phyloP scores from a whole-genome alignment of 805 yeast genomes.

The Metschnikowia vanudenii region DNA sequence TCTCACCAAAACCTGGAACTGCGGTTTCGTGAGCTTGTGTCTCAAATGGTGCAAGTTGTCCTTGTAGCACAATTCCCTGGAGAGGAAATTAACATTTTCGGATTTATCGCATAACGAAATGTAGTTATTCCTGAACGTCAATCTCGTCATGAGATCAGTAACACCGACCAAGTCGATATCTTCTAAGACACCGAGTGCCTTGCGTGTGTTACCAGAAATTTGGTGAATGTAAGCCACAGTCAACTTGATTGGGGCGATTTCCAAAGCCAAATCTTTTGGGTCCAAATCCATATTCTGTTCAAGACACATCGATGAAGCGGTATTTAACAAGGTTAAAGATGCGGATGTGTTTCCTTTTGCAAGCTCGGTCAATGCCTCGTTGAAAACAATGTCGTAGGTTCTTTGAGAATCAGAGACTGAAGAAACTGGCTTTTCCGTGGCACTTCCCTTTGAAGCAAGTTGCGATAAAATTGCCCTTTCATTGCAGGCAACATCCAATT shows the following conservation, averaged over 20 bases:
- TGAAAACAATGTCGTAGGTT: constrained; percentile 60
- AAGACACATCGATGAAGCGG: constrained; percentile 46
- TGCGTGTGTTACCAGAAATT: constrained; percentile 8
- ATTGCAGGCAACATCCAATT: constrained; percentile 56
- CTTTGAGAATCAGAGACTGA: constrained; percentile 18
- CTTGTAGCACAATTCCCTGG: constrained; percentile 34
- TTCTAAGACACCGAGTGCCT: constrained; percentile 14
- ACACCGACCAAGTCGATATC: constrained; percentile 24
- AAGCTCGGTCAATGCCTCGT: constrained; percentile 52
- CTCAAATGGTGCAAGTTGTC: constrained; percentile 23
- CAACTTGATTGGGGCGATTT: constrained; percentile 58
- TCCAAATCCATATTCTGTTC: constrained; percentile 31
- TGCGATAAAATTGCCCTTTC: constrained; percentile 69
- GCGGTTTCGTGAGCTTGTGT: constrained; percentile 32
- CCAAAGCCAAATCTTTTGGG: constrained; percentile 47
- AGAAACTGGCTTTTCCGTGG: constrained; percentile 4
- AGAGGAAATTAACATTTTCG: constrained; percentile 24
- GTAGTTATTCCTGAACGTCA: constrained; percentile 47
- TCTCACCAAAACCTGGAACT: constrained; percentile 39
- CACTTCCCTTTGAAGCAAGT: constrained; percentile 19
- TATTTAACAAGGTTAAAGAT: constrained; percentile 45
- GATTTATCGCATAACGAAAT: constrained; percentile 25
- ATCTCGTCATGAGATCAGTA: constrained; percentile 40
- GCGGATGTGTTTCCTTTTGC: constrained; percentile 36
- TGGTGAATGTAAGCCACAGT: constrained; percentile 59